phyloP scores from a whole-genome alignment of 2,329 filamentous ascomycete species.

The Anisogramma anomala region DNA sequence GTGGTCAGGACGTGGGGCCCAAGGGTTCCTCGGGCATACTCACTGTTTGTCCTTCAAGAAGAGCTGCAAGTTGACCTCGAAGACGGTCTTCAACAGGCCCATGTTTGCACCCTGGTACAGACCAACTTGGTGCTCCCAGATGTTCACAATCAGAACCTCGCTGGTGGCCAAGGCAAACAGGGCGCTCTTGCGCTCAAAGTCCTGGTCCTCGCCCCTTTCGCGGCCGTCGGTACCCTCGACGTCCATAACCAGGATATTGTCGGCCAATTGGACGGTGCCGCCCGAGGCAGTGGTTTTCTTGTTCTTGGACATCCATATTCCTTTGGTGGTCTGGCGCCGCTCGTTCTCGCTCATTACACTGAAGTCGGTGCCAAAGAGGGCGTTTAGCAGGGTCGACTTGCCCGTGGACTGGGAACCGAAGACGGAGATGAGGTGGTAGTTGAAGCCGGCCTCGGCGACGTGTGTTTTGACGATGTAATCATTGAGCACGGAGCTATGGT shows the following conservation, averaged over 20 bases:
- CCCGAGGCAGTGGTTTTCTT: constrained; percentile 45
- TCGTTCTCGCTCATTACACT: constrained; percentile 96
- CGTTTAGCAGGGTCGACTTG: constrained; percentile 92
- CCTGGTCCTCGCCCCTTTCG: constrained; percentile 93
- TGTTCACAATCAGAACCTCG: constrained; percentile 95
- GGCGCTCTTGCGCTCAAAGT: constrained; percentile 97
- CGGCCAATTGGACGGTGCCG: constrained; percentile 60
- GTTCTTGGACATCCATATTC: constrained; percentile 99
- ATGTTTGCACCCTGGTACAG: constrained; percentile 98
- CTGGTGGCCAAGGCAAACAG: constrained; percentile 94
- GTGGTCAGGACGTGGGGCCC: neutral
- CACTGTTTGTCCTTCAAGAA: constrained; percentile 94
- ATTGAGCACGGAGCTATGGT: constrained; percentile 57
- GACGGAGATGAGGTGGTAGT: constrained; percentile 98
- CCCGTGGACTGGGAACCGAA: constrained; percentile 98
- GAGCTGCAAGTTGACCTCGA: constrained; percentile 94
- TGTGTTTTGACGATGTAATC: constrained; percentile 71
- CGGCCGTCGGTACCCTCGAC: constrained; percentile 95
- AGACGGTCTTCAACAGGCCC: constrained; percentile 96
- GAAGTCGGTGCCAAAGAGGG: constrained; percentile 91
- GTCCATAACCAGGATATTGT: constrained; percentile 98
- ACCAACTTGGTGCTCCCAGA: constrained; percentile 98
- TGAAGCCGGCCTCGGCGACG: constrained; percentile 84
- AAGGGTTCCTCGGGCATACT: constrained; percentile 22
- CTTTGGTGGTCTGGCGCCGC: constrained; percentile 92